Percentiles rank a stretch among this genome's conserved stretches.
phyloP scores from a whole-genome alignment of 768 basidiomycete genomes.

The Mycena filopes region DNA sequence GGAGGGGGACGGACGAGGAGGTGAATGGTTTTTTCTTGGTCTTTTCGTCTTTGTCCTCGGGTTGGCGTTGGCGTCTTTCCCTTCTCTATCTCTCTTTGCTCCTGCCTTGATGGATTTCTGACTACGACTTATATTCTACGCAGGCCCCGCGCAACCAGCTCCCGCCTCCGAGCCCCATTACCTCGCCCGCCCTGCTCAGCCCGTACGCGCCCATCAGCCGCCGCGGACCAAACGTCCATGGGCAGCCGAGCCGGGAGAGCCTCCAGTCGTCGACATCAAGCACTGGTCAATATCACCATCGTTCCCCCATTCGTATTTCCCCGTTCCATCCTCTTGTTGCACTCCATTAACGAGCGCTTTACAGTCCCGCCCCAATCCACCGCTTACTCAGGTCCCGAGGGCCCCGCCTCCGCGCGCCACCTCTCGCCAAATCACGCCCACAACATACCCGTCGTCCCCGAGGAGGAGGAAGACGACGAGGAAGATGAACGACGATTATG shows the following conservation, averaged over 20 bases:
- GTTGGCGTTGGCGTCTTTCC: neutral
- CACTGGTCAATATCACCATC: constrained; percentile 24
- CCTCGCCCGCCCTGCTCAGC: constrained; percentile 23
- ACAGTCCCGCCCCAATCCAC: constrained; percentile 20
- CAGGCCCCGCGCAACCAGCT: constrained; percentile 15
- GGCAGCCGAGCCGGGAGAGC: constrained; percentile 17
- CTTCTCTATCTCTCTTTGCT: neutral
- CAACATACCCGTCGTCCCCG: constrained; percentile 5
- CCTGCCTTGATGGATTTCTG: neutral
- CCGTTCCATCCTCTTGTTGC: neutral
- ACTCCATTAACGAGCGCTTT: neutral
- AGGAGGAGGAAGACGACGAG: constrained; percentile 21
- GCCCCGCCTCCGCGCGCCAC: constrained; percentile 4
- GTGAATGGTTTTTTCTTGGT: neutral
- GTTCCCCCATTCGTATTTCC: constrained; percentile 3
- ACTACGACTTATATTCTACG: neutral
- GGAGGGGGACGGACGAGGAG: constrained; percentile 22
- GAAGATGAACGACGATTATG: constrained; percentile 10
- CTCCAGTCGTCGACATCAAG: constrained; percentile 20
- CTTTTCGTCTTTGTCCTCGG: neutral
- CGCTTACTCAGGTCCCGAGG: neutral
- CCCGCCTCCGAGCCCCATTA: constrained; percentile 23
- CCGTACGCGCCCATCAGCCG: constrained; percentile 5
- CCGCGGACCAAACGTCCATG: constrained; percentile 3
- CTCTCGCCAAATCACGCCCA: constrained; percentile 21